Percentiles rank a stretch among this genome's conserved stretches.
These are phyloP conservation scores for Lepiota venenata DNA, from an alignment of 768 basidiomycete genomes.

Conservation along the genomic window DNA sequence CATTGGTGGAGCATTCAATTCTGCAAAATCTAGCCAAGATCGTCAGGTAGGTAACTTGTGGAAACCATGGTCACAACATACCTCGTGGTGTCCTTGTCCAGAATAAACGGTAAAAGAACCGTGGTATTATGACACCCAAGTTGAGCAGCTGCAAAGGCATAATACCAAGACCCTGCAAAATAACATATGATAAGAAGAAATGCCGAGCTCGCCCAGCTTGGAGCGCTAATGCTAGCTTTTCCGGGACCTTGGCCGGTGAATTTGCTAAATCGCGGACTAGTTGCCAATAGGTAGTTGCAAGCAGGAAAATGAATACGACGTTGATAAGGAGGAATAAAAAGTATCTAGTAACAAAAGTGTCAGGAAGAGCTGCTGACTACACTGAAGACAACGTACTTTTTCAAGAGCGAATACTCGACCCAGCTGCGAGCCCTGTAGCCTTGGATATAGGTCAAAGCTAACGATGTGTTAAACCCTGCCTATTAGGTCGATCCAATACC, in stretches of 20 bases:
- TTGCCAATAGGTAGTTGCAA: slow-evolving; percentile 91
- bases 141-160: slow-evolving; percentile 97
- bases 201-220: slow-evolving; percentile 76
- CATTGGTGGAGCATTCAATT: slow-evolving; percentile 96
- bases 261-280: slow-evolving; percentile 90
- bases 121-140: slow-evolving; percentile 82
- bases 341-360: slow-evolving; percentile 52
- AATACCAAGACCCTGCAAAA: slow-evolving; percentile 88
- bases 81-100: slow-evolving; percentile 90
- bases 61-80: slow-evolving; percentile 24
- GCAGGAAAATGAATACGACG: slow-evolving; percentile 91
- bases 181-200: slow-evolving; percentile 84
- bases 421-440: slow-evolving; percentile 88
- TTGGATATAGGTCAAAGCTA: slow-evolving; percentile 82
- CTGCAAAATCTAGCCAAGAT: slow-evolving; percentile 73
- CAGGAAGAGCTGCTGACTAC: not conserved
- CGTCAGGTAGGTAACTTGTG: not conserved
- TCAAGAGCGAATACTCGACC: slow-evolving; percentile 90
- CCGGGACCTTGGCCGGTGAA: slow-evolving; percentile 90
- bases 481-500: not conserved
- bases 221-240: slow-evolving; percentile 84
- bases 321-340: slow-evolving; percentile 90
- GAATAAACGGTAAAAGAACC: slow-evolving; percentile 69
- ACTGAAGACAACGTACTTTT: slow-evolving; percentile 58
- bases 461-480: not conserved